Evolutionary conservation across 1,284 basidiomycete species (phyloP), one percentile per base, ranked within the genome.

Genomic region (Trametes polyzona): DNA sequence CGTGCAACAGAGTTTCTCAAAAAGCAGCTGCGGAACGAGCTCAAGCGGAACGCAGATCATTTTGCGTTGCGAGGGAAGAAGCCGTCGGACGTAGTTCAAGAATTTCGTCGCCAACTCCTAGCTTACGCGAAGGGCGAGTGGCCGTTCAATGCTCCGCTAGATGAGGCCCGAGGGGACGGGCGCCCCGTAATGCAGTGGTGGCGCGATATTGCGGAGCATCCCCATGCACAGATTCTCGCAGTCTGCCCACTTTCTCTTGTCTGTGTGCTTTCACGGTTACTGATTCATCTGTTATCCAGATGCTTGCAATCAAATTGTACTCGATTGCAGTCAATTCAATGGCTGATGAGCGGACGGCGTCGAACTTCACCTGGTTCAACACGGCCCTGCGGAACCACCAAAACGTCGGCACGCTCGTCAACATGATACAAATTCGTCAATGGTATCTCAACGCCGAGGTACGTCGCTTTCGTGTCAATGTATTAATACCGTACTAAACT

Each of bases 331-430:
- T 70, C 19, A 76, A 75, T 61, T 77, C 73, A 1, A 76, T 76
- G 74, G 63, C 72, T 7, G 72, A 77, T 47, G 73, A 77, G 56
- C 65, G 71, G 4, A 76, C 75, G n/a, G 68, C 65, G 17, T 77
- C 74, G 7, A 70, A 62, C 2, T 70, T 78, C 43, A 75, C 72
- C 2, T 73, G 73, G 69, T 58, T 73, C 26, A 74, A 75, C 50
- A 65, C 67, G 24, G 54, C 66, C 10, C 33, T 69, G 27, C 68
- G 69, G 11, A 64, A 61, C 8, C 59, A 61, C 26, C 71, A 74
- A 47, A 55, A 66, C 16, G 52, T 63, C 8, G 47, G 47, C 23
- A 72, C 67, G 2, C 55, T 76, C 10, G 58, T 72, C 3, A 55
- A 67, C 29, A 71, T 74, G 69, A 70, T 69, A 21, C 67, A 71